Percentiles rank a stretch among this genome's conserved stretches.
These are phyloP conservation scores for Fraxinus anomala DNA, from an alignment of 257 asterid genomes.

Conservation along the genomic window DNA sequence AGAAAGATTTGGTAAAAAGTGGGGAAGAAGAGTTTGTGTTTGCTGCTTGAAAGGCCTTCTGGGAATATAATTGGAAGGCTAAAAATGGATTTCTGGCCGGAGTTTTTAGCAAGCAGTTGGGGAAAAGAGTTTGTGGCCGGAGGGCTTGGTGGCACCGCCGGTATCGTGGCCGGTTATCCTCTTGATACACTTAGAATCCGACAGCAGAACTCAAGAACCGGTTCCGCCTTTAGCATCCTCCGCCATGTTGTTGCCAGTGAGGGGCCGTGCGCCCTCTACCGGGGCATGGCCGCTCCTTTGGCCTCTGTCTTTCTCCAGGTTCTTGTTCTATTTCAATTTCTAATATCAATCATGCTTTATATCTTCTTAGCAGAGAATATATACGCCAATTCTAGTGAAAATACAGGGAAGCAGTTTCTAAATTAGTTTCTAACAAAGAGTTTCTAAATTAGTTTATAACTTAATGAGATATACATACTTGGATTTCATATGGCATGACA, in stretches of 20 bases:
- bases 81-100: constrained; percentile 51
- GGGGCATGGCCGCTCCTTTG: constrained; percentile 54
- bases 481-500: too few species aligned
- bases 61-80: not conserved
- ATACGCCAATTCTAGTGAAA: too few species aligned
- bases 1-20: not conserved
- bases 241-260: constrained; percentile 34
- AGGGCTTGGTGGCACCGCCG: constrained; percentile 54
- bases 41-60: not conserved
- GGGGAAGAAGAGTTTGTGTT: not conserved
- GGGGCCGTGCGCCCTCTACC: constrained; percentile 41
- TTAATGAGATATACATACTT: too few species aligned
- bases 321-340: not conserved
- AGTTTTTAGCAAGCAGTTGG: constrained; percentile 45
- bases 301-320: constrained; percentile 51
- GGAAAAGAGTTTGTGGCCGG: constrained; percentile 52
- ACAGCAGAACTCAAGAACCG: constrained; percentile 41
- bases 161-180: constrained; percentile 47
- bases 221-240: constrained; percentile 38
- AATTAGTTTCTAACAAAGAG: too few species aligned
- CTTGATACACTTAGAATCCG: constrained; percentile 48
- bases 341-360: too few species aligned
- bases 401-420: too few species aligned
- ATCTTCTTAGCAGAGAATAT: too few species aligned
- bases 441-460: too few species aligned